A percentile compares a stretch with the other conserved stretches of the same genome.
Evolutionary conservation across 2,329 filamentous ascomycete species (phyloP).

Genomic region (Talaromyces funiculosus): DNA sequence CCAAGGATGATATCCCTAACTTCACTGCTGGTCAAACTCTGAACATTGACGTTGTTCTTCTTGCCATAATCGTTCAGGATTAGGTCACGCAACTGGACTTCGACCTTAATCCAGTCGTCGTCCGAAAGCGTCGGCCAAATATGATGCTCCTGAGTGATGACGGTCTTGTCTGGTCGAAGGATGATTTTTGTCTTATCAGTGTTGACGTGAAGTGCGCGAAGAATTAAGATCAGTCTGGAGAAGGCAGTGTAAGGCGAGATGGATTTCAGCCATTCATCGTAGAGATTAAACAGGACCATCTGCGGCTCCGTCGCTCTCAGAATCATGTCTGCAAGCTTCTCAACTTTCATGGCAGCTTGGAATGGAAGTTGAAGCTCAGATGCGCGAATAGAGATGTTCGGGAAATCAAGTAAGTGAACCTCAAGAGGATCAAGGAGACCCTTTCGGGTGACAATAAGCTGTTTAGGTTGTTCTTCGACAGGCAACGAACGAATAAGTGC

Average conservation of each 20-base stretch:
- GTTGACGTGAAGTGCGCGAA: constrained; percentile 94
- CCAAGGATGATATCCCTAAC: constrained; percentile 96
- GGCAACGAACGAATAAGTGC: constrained; percentile 92
- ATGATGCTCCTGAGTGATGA: constrained; percentile 97
- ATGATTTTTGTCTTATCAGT: constrained; percentile 97
- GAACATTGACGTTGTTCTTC: constrained; percentile 99
- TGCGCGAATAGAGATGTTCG: constrained; percentile 96
- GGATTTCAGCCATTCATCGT: constrained; percentile 97
- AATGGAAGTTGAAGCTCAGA: constrained; percentile 96
- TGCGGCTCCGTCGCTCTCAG: constrained; percentile 96
- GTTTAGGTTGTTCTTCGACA: constrained; percentile 97
- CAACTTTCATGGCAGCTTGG: constrained; percentile 99
- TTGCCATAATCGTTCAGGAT: constrained; percentile 98
- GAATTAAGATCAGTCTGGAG: constrained; percentile 85
- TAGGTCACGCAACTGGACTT: constrained; percentile 88
- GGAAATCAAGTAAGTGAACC: constrained; percentile 95
- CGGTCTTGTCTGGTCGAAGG: constrained; percentile 90
- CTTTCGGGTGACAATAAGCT: constrained; percentile 96
- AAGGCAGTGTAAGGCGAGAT: constrained; percentile 99
- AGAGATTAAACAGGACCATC: constrained; percentile 98
- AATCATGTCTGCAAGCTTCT: constrained; percentile 99
- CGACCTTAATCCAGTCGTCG: constrained; percentile 99
- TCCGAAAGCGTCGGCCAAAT: constrained; percentile 95
- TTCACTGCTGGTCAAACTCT: constrained; percentile 92
- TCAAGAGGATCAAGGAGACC: constrained; percentile 94